Conservation (phyloP, 2,329 filamentous ascomycete genomes). For the Monosporascus cannonballus region DNA sequence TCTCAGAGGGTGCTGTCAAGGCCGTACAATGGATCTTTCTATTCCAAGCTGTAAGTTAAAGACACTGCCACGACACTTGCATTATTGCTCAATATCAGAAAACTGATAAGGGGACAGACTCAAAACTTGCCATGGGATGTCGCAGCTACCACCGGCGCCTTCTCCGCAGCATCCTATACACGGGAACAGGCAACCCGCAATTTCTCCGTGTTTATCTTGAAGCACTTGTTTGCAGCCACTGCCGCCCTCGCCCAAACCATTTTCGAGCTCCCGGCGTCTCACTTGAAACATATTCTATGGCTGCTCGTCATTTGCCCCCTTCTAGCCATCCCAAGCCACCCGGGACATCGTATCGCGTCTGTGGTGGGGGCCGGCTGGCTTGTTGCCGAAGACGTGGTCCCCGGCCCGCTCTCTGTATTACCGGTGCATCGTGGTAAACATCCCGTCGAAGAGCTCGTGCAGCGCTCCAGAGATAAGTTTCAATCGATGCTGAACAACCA, state of each 20-base stretch:
- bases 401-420: neutral
- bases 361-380: neutral
- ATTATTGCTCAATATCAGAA: neutral
- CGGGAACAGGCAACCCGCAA: neutral
- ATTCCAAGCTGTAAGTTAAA: neutral
- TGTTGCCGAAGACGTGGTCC: neutral
- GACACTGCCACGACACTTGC: neutral
- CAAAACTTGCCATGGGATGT: neutral
- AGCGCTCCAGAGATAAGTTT: constrained; percentile 24
- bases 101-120: neutral
- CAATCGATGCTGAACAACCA: constrained; percentile 27
- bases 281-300: neutral
- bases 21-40: neutral
- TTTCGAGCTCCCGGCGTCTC: neutral
- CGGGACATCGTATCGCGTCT: neutral
- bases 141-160: neutral
- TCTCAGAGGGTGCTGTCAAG: neutral
- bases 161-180: neutral
- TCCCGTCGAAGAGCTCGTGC: constrained; percentile 29
- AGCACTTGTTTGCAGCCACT: neutral
- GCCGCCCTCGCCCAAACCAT: neutral
- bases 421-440: constrained; percentile 16
- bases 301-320: neutral
- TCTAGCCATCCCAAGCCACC: neutral
- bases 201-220: neutral